Percentiles rank a stretch among this genome's conserved stretches.
phyloP scores from a whole-genome alignment of 1,139 yeast genomes.

The Blastobotrys apis region DNA sequence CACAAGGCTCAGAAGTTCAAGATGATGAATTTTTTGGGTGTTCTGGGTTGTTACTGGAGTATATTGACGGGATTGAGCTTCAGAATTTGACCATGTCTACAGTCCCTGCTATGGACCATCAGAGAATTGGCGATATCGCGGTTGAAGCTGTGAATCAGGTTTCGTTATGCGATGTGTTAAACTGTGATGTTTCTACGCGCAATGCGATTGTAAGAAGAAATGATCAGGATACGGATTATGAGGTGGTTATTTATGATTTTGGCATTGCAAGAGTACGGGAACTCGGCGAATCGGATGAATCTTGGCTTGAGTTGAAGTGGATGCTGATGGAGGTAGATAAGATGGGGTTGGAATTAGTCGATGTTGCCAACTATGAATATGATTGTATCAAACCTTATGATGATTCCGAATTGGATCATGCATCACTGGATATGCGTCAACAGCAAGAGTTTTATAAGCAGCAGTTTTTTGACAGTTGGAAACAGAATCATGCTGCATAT shows the following conservation, averaged over 20 bases:
- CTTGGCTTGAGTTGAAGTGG: conserved; percentile 12
- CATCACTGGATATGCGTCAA: not conserved
- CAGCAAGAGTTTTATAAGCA: conserved; percentile 10
- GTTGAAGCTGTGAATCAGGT: conserved; percentile 6
- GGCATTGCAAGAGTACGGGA: conserved; percentile 12
- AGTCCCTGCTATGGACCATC: conserved; percentile 8
- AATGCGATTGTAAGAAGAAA: conserved; percentile 8
- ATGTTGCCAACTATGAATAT: conserved; percentile 11
- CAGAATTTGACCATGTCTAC: not conserved
- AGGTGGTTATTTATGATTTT: conserved; percentile 12
- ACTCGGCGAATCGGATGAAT: conserved; percentile 5
- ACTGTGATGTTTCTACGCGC: conserved; percentile 12
- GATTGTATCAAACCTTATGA: conserved; percentile 12
- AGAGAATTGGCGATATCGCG: conserved; percentile 10
- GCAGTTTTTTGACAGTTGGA: conserved; percentile 7
- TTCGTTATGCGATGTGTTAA: conserved; percentile 7
- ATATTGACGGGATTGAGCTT: conserved; percentile 5
- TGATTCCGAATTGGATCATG: conserved; percentile 7
- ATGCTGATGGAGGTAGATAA: conserved; percentile 10
- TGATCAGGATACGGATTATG: not conserved
- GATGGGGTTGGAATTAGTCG: conserved; percentile 11
- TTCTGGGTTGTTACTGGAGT: conserved; percentile 10
- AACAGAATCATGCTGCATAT: not conserved
- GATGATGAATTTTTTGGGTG: not conserved
- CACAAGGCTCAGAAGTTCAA: not conserved